Conservation (phyloP, 2,329 filamentous ascomycete species). For the Diaporthe longicolla region DNA sequence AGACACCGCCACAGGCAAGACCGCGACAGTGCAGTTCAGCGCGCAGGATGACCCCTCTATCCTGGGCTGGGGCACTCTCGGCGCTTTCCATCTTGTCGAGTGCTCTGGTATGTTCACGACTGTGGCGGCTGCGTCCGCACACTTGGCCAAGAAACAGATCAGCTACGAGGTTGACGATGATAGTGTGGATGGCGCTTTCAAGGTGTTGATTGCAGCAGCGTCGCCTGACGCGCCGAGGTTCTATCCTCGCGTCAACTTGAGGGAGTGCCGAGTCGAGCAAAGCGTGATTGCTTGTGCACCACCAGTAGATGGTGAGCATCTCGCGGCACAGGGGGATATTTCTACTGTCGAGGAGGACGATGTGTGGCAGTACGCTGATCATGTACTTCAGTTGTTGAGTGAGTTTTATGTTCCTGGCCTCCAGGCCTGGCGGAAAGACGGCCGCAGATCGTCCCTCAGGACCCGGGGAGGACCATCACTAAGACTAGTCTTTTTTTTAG, state of each 20-base stretch:
- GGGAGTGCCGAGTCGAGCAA: conserved; percentile 25
- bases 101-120: conserved; percentile 17
- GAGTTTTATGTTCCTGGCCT: conserved; percentile 1
- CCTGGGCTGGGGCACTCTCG: conserved; percentile 11
- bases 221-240: conserved; percentile 30
- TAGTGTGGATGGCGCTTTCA: neutral
- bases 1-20: neutral
- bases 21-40: conserved; percentile 7
- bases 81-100: conserved; percentile 12
- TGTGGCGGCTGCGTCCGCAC: conserved; percentile 11
- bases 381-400: conserved; percentile 27
- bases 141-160: neutral
- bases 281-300: conserved; percentile 28
- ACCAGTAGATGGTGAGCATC: neutral
- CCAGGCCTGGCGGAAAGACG: neutral
- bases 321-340: neutral
- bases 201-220: conserved; percentile 16
- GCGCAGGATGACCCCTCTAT: conserved; percentile 6
- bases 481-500: neutral
- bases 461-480: neutral
- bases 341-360: neutral
- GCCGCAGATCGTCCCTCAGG: neutral
- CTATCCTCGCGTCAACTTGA: conserved; percentile 13
- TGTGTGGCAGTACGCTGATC: conserved; percentile 15
- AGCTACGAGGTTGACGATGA: neutral